Evolutionary conservation across 2,329 filamentous ascomycete species (phyloP), one percentile per base, ranked within the genome.

Genomic region (Epichloe amarillans): DNA sequence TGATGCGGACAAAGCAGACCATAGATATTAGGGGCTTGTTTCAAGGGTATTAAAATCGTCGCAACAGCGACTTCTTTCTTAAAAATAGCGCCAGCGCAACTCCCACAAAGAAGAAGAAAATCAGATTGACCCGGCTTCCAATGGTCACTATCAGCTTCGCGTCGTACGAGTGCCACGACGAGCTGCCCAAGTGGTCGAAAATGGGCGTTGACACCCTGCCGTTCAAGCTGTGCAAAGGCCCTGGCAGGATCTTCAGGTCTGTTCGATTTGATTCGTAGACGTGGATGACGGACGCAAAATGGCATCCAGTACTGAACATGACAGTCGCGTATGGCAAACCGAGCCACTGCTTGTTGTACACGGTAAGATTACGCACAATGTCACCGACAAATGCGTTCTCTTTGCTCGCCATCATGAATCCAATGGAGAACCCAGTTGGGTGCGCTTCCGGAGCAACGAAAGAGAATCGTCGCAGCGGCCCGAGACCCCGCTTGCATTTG

Each of bases 251-350:
- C 50, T 68, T 67, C 42, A 68, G 58, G 4, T 58, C 47, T 8
- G 56, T 57, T 36, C 66, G 60, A 52, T 66, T 57, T 1, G 47
- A 40, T 48, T 69, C 64, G 40, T 64, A 59, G 19, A 64, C 61
- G 54, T 69, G 68, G n/a, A 71, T 66, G 0, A 63, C 66, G 5
- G 67, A 70, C 23, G 66, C 67, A 51, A 67, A 71, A 52, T 71
- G 67, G 40, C 67, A 69, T 12, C 67, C 67, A 1, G 68, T 69
- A 53, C 66, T 69, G 54, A 70, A 70, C 68, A 70, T 71, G 35
- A 71, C 65, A 2, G 67, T 69, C 3, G 64, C 55, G 46, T 71
- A 70, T 0, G 68, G 66, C 35, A 70, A 53, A 3, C 64, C 60
- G 17, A 69, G 59, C 67, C 68, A 71, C n/a, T 62, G 55, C 5